These are phyloP conservation scores for Paraconiothyrium brasiliense DNA, from an alignment of 2,329 filamentous ascomycete species.

Conservation along the genomic window DNA sequence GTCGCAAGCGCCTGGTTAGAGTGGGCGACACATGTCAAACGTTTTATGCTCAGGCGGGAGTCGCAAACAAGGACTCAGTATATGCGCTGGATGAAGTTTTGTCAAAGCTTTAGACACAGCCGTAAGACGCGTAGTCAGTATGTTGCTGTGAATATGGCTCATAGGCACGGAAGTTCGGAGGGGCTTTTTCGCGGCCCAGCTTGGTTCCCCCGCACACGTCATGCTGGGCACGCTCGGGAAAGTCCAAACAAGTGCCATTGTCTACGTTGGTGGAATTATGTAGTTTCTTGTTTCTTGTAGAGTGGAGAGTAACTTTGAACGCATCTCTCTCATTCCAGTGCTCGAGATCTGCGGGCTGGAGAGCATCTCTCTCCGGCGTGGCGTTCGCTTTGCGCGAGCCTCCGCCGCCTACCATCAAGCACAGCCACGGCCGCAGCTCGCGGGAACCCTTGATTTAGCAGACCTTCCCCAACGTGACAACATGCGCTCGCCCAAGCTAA, in stretches of 20 bases:
- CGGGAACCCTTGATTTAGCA: slow-evolving; percentile 25
- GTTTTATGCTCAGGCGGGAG: slow-evolving; percentile 25
- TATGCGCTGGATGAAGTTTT: slow-evolving; percentile 19
- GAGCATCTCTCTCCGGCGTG: neutral
- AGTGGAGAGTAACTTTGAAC: neutral
- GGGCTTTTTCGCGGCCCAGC: slow-evolving; percentile 19
- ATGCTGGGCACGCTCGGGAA: slow-evolving; percentile 19
- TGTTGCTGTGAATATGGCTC: slow-evolving; percentile 27
- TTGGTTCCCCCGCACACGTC: slow-evolving; percentile 28
- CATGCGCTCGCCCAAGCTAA: slow-evolving; percentile 18
- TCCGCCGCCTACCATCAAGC: slow-evolving; percentile 17
- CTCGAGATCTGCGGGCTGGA: neutral
- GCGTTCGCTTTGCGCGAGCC: slow-evolving; percentile 10
- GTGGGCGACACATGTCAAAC: slow-evolving; percentile 32
- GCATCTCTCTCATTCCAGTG: neutral
- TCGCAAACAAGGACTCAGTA: slow-evolving; percentile 17
- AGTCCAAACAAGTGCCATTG: neutral
- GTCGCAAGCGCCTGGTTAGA: slow-evolving; percentile 27
- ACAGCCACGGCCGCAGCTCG: slow-evolving; percentile 42
- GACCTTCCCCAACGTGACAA: slow-evolving; percentile 14
- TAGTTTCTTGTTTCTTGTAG: neutral
- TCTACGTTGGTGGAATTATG: neutral
- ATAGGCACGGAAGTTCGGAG: slow-evolving; percentile 29
- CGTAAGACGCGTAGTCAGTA: slow-evolving; percentile 43
- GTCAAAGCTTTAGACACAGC: slow-evolving; percentile 33